Evolutionary conservation across 345 rosid species (phyloP).

Genomic region (Murraya paniculata): DNA sequence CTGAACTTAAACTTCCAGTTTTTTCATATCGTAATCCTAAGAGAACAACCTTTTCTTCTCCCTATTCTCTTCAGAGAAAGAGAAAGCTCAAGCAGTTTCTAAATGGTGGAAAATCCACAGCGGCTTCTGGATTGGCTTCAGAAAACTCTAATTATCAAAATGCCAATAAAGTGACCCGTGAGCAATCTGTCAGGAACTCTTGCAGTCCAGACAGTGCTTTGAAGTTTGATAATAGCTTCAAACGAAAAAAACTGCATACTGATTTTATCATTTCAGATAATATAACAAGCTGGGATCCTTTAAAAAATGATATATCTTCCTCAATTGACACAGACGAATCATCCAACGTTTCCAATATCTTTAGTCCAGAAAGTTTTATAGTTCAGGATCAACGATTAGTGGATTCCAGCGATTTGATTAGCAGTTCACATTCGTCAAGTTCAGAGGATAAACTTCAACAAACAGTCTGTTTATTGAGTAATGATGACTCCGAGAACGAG

Average conservation of each 20-base stretch:
- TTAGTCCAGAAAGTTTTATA: constrained; percentile 1
- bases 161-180: constrained; percentile 17
- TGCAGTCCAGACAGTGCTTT: constrained; percentile 8
- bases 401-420: constrained; percentile 9
- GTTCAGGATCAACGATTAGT: constrained; percentile 10
- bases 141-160: constrained; percentile 20
- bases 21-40: background rate
- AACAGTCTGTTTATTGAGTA: background rate
- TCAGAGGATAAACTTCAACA: constrained; percentile 7
- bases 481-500: background rate
- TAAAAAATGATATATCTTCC: constrained; percentile 4
- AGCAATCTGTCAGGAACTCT: constrained; percentile 1
- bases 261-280: background rate
- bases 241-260: background rate
- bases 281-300: background rate
- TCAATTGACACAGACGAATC: background rate
- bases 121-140: constrained; percentile 15
- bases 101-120: constrained; percentile 11
- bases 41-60: constrained; percentile 1
- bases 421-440: background rate
- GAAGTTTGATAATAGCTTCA: constrained; percentile 3
- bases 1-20: background rate
- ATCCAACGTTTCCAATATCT: constrained; percentile 12
- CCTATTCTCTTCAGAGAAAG: constrained; percentile 44
- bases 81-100: constrained; percentile 24